Conservation (phyloP, 1,284 basidiomycete species). For the Pascua sp. region DNA sequence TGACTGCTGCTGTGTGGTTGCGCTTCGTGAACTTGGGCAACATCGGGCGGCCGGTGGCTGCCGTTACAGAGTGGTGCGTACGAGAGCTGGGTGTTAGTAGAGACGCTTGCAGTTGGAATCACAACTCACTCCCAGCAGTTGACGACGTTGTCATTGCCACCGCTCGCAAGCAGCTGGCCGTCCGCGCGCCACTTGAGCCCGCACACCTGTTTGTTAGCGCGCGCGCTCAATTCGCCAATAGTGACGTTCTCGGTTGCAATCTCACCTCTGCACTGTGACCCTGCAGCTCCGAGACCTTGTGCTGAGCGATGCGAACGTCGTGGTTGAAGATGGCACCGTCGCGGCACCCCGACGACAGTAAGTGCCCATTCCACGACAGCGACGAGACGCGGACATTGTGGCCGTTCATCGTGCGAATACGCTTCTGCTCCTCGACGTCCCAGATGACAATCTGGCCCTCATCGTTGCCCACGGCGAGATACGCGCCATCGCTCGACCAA, state of each 20-base stretch:
- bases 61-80: slow-evolving; percentile 33
- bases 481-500: slow-evolving; percentile 82
- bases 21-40: slow-evolving; percentile 85
- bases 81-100: slow-evolving; percentile 53
- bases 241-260: too few relatives aligned
- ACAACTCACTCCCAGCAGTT: slow-evolving; percentile 79
- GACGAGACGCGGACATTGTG: slow-evolving; percentile 73
- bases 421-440: slow-evolving; percentile 77
- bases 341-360: slow-evolving; percentile 80
- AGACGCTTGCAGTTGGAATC: background rate
- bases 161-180: slow-evolving; percentile 84
- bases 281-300: slow-evolving; percentile 82
- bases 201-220: slow-evolving; percentile 51
- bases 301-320: slow-evolving; percentile 78
- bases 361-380: slow-evolving; percentile 79
- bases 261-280: slow-evolving; percentile 74
- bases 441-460: slow-evolving; percentile 91
- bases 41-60: slow-evolving; percentile 52
- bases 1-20: slow-evolving; percentile 91
- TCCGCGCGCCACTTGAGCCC: slow-evolving; percentile 66
- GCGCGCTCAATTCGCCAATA: too few relatives aligned
- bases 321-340: slow-evolving; percentile 93
- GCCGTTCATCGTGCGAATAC: slow-evolving; percentile 81
- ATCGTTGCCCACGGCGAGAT: slow-evolving; percentile 77
- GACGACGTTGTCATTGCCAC: slow-evolving; percentile 94